Base-by-base conservation (phyloP, 1,284 basidiomycete genomes). In the Apiotrichum porosum region DNA sequence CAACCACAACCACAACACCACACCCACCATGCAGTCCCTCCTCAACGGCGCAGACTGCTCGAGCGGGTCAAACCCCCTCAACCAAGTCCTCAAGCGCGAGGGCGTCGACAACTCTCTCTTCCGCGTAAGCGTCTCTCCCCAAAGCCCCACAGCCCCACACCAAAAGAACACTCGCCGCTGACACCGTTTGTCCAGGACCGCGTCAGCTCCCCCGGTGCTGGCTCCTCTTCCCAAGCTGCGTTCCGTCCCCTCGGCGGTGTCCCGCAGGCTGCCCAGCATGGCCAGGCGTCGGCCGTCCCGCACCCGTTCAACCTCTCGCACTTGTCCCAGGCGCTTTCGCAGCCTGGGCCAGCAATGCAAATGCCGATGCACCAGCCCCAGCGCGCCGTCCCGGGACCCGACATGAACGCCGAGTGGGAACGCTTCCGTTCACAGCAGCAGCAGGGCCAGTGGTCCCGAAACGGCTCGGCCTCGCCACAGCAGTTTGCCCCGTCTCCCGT, bases 1-100 rank as follows among this genome's bases (percentile, higher is more conserved):
- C 26, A 21, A 38, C 21, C 22, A 31, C 37, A 23, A 28, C 26
- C 17, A 36, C 38, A 30, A 24, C 38, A 28, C 18, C 30, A 13
- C n/a, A 21, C 15, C 32, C 44, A 63, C 34, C 37, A 73, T 71
- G 69, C 68, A 72, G 51, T 63, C 76, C 49, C 81, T 97, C 55
- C 82, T 97, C 57, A 91, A 87, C 47, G 92, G 91, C 56, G 82
- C 90, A 45, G 93, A 94, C 74, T 95, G 93, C 73, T 86, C 86
- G 9, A 81, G 84, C 19, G 79, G 83, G 6, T 80, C 84, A 47
- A 97, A 97, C 68, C 90, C 92, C 4, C 78, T 98, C 26, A 83
- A 87, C 17, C 86, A 91, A 63, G 84, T 97, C 36, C 78, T 94
- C 51, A 97, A 97, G 71, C 87, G 95, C 61, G 83, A 91, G 5